A percentile compares a stretch with the other conserved stretches of the same genome.
phyloP scores from a whole-genome alignment of 371 early-diverging fungal species.

The Mucor mucedo region DNA sequence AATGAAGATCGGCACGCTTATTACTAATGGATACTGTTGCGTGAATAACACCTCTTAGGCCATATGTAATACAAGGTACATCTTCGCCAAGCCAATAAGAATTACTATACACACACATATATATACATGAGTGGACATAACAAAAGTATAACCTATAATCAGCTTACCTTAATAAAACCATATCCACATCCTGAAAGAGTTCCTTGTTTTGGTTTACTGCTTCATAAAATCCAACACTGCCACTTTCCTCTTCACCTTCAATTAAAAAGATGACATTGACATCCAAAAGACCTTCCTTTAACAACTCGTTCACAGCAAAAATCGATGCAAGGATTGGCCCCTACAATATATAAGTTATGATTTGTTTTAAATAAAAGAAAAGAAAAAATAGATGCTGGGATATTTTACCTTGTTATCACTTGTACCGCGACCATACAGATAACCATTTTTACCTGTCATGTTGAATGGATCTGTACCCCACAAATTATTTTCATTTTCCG shows the following conservation, averaged over 20 bases:
- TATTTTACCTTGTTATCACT: conserved; percentile 73
- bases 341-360: not conserved
- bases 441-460: conserved; percentile 69
- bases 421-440: conserved; percentile 81
- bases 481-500: conserved; percentile 57
- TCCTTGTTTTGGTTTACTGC: conserved; percentile 63
- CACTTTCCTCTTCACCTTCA: conserved; percentile 87
- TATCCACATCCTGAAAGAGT: conserved; percentile 69
- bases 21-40: conserved; percentile 65
- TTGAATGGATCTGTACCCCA: conserved; percentile 60
- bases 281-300: conserved; percentile 61
- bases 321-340: conserved; percentile 58
- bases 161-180: conserved; percentile 62
- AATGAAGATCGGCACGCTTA: conserved; percentile 68
- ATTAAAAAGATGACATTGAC: conserved; percentile 79
- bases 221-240: conserved; percentile 73
- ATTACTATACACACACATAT: conserved; percentile 48
- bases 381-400: not conserved
- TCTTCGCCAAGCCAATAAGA: conserved; percentile 76
- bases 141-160: too few species aligned
- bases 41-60: conserved; percentile 78
- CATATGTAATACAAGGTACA: conserved; percentile 72
- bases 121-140: too few species aligned
- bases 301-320: conserved; percentile 76
- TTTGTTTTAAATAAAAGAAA: not conserved